These are phyloP conservation scores for Botrytis squamosa DNA, from an alignment of 2,329 filamentous ascomycete species.

Conservation along the genomic window DNA sequence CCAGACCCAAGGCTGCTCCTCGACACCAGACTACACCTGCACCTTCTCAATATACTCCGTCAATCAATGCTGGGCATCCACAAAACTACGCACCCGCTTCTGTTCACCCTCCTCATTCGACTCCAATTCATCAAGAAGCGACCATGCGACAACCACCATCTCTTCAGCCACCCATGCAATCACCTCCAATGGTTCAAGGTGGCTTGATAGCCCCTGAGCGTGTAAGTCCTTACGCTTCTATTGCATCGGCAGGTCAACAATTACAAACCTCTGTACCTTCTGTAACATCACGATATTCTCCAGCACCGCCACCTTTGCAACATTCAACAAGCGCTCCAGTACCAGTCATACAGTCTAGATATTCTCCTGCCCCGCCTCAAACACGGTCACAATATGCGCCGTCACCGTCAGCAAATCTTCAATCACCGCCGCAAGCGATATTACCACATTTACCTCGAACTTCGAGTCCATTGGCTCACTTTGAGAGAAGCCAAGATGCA, in stretches of 20 bases:
- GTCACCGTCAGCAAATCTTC: constrained; percentile 31
- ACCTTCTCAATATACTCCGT: constrained; percentile 29
- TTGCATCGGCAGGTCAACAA: constrained; percentile 28
- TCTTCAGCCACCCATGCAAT: constrained; percentile 26
- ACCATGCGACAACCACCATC: constrained; percentile 19
- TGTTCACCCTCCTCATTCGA: constrained; percentile 1
- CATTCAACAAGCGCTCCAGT: constrained; percentile 44
- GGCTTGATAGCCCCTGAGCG: constrained; percentile 37
- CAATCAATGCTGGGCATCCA: constrained; percentile 18
- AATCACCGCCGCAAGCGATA: constrained; percentile 45
- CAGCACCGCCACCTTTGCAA: constrained; percentile 46
- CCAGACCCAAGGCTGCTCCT: constrained; percentile 60
- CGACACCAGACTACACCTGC: constrained; percentile 44
- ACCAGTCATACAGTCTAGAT: constrained; percentile 38
- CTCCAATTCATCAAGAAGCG: constrained; percentile 10
- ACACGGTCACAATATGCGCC: constrained; percentile 32
- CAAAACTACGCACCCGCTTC: constrained; percentile 21
- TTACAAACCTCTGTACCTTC: constrained; percentile 32
- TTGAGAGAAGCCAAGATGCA: constrained; percentile 45
- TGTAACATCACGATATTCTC: constrained; percentile 59
- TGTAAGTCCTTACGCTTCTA: constrained; percentile 37
- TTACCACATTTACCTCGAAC: constrained; percentile 62
- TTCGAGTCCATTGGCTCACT: constrained; percentile 65
- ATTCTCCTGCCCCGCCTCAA: constrained; percentile 43
- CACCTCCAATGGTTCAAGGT: constrained; percentile 26